Base-by-base conservation (phyloP, 2,329 filamentous ascomycete species). In the Penicillium polonicum region DNA sequence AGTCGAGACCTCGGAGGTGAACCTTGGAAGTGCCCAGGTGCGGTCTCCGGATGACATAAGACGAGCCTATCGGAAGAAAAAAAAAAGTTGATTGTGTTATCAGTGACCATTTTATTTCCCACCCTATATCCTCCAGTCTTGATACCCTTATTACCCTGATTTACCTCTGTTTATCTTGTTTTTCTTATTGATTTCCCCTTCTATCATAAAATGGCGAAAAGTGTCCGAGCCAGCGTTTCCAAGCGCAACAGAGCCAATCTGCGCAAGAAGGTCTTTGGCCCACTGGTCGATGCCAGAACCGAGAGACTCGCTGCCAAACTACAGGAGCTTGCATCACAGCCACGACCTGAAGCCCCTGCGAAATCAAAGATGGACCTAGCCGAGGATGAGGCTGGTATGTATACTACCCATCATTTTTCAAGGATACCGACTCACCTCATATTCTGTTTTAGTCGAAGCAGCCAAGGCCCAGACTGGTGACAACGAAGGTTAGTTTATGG, bases 301-400 rank as follows among this genome's bases (percentile, higher is more conserved):
- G 88, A 92, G 76, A 88, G 93, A 65, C 85, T 97, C 36, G 91
- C 91, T 39, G 89, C 90, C 60, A 96, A 94, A 78, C 82, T 97
- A 59, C 82, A 92, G 70, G 91, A 92, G 73, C 75, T 96, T 67
- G 89, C 89, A 46, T 82, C 87, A 57, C 87, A 92, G 71, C 87
- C 90, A 59, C 91, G 89, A 74, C 87, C 89, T 49, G 74, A 76
- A 55, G 74, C 79, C 43, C 79, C 82, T 66, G 78, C 81, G 42
- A 78, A 79, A 49, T 73, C 65, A 29, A 65, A 67, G 48, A 69
- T 64, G 60, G 66, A 69, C 39, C 38, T 65, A 10, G 66, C 63
- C 27, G 42, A 58, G 55, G 63, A 61, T 54, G 62, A 63, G 38
- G 64, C 54, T 51, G 66, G 70, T 74, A 69, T 63, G 68, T 63